phyloP scores from a whole-genome alignment of 78 protist species.

The Guillardia theta region DNA sequence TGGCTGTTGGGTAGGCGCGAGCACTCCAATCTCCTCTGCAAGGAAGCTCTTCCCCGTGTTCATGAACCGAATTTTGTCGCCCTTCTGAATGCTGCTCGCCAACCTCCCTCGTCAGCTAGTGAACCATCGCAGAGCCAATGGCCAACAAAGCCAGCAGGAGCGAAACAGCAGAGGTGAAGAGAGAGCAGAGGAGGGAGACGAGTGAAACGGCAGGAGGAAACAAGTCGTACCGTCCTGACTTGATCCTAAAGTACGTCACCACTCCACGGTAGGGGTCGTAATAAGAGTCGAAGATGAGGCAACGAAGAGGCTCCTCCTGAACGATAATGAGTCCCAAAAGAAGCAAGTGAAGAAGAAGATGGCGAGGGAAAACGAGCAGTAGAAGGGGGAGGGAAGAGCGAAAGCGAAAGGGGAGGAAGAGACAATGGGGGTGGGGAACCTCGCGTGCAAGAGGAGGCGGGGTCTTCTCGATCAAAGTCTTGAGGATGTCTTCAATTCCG shows the following conservation, averaged over 20 bases:
- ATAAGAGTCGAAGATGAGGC: conserved; percentile 58
- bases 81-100: no score
- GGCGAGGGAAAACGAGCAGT: not conserved
- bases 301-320: not conserved
- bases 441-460: conserved; percentile 5
- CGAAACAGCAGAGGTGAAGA: not conserved
- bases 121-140: not conserved
- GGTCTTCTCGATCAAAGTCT: not conserved
- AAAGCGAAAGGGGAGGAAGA: not conserved
- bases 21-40: conserved; percentile 42
- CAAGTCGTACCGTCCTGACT: not conserved
- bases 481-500: conserved; percentile 37
- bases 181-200: not conserved
- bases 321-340: not conserved
- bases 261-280: conserved; percentile 43
- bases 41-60: conserved; percentile 8
- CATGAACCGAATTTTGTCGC: conserved; percentile 31
- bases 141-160: not conserved
- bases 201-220: not conserved
- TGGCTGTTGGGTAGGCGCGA: not conserved
- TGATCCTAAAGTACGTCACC: not conserved
- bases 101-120: not conserved
- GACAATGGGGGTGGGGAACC: not conserved
- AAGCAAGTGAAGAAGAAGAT: not conserved
- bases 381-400: not conserved